phyloP scores from a whole-genome alignment of 78 protist genomes.

The Salpingoeca rosetta region DNA sequence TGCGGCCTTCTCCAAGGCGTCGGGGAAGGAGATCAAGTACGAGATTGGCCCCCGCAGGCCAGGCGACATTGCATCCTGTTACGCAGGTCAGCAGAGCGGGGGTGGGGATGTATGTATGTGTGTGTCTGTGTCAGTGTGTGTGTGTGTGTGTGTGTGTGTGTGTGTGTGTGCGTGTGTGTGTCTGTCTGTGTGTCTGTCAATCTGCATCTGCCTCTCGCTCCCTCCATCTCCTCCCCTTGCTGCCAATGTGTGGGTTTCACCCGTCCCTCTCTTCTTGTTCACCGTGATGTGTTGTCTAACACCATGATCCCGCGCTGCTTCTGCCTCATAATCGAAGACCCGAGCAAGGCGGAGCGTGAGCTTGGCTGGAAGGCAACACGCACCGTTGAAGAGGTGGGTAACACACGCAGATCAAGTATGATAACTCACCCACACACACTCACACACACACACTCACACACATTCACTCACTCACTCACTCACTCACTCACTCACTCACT shows the following conservation, averaged over 20 bases:
- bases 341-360: constrained; percentile 42
- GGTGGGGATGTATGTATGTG: too few species aligned
- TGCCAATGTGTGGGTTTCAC: neutral
- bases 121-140: too few species aligned
- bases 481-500: neutral
- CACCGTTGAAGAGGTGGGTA: constrained; percentile 57
- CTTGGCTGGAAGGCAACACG: constrained; percentile 73
- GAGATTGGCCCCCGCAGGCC: constrained; percentile 32
- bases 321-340: constrained; percentile 28
- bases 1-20: constrained; percentile 58
- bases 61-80: constrained; percentile 41
- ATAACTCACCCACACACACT: neutral
- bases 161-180: too few species aligned
- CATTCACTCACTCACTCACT: neutral
- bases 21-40: constrained; percentile 48
- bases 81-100: constrained; percentile 20
- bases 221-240: neutral
- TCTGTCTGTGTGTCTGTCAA: neutral
- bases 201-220: neutral
- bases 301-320: constrained; percentile 26
- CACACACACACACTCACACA: neutral
- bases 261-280: neutral
- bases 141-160: too few species aligned
- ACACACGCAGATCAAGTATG: neutral
- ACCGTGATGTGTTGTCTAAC: constrained; percentile 22